Base-by-base conservation (phyloP, 148 eudicot species). In the Camellia lanceoleosa region DNA sequence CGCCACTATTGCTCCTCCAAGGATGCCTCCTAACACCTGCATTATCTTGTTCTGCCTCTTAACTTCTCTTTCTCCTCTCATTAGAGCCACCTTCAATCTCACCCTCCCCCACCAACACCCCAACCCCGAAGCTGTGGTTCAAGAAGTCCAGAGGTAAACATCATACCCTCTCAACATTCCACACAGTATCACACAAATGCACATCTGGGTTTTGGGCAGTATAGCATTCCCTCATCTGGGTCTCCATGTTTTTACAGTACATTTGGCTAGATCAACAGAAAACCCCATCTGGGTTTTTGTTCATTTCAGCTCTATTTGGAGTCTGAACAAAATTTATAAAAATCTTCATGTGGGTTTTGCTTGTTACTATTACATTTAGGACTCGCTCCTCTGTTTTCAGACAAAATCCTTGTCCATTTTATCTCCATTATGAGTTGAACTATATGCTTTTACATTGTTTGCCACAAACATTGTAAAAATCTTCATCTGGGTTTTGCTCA, bases 91-190 rank as follows among this genome's bases (percentile, higher is more conserved):
- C 63, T 63, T 84, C 46, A 95, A 91, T 68, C 89, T 90, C 73
- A 84, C 91, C 60, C 88, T 93, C 9, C 84, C 88, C 5, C 95
- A 88, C 80, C 92, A 93, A 77, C 97, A 91, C 76, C 94, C 98
- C 54, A 70, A 79, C 83, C 99, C 97, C 80, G 97, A 92, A 84
- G 83, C 82, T 73, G 87, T 96, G 54, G 95, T 87, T 82, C 89
- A 87, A 84, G 90, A 96, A 69, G 72, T 96, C 0, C 88, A 91
- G 67, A 92, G 97, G 99, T 96, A 82, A 81, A 3, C 19, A 15
- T 20, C 46, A 51, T 10, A 67, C 42, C 73, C 59, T 14, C 63
- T 73, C 46, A 56, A 15, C 76, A n/a, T 63, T n/a, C 3, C 67
- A 20, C 30, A 3, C n/a, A 59, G 19, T 62, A 46, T 63, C 7